Percentiles rank a stretch among this genome's conserved stretches.
phyloP scores from a whole-genome alignment of 768 basidiomycete genomes.

The Guyanaporus albipodus region DNA sequence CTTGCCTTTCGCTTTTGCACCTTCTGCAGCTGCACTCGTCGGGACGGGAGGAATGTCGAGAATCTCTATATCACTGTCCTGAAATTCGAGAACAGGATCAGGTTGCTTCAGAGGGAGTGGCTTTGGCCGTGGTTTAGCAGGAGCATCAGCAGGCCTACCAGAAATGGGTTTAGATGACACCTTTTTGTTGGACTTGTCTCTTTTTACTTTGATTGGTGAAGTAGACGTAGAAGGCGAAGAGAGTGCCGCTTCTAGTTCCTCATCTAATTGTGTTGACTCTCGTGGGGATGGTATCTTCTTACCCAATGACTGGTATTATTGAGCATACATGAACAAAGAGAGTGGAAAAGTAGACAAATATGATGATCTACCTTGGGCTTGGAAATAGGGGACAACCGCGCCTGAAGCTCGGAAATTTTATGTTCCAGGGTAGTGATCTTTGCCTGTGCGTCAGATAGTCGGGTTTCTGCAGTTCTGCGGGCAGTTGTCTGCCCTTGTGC shows the following conservation, averaged over 20 bases:
- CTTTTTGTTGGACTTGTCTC: slow-evolving; percentile 11
- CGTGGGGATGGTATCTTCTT: slow-evolving; percentile 10
- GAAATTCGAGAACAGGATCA: slow-evolving; percentile 14
- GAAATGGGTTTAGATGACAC: slow-evolving; percentile 20
- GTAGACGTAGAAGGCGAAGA: slow-evolving; percentile 16
- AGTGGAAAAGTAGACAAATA: slow-evolving; percentile 12
- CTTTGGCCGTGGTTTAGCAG: slow-evolving; percentile 25
- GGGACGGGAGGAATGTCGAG: slow-evolving; percentile 13
- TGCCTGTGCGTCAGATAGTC: slow-evolving; percentile 32
- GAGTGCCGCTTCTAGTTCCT: slow-evolving; percentile 21
- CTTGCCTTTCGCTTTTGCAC: slow-evolving; percentile 37
- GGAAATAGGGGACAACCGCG: slow-evolving; percentile 38
- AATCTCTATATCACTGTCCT: slow-evolving; percentile 33
- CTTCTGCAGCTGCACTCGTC: slow-evolving; percentile 19
- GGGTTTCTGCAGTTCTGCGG: slow-evolving; percentile 32
- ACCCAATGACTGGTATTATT: slow-evolving; percentile 8
- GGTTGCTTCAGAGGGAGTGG: slow-evolving; percentile 14
- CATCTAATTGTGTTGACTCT: slow-evolving; percentile 15
- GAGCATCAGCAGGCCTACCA: slow-evolving; percentile 11
- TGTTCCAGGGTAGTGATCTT: slow-evolving; percentile 31
- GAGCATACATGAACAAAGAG: background rate
- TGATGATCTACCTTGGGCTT: slow-evolving; percentile 21
- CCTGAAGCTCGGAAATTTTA: slow-evolving; percentile 42
- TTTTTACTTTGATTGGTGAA: slow-evolving; percentile 12
- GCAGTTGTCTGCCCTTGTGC: slow-evolving; percentile 37